Evolutionary conservation across 2,329 filamentous ascomycete species (phyloP).

Genomic region (Eurotiales sp.): DNA sequence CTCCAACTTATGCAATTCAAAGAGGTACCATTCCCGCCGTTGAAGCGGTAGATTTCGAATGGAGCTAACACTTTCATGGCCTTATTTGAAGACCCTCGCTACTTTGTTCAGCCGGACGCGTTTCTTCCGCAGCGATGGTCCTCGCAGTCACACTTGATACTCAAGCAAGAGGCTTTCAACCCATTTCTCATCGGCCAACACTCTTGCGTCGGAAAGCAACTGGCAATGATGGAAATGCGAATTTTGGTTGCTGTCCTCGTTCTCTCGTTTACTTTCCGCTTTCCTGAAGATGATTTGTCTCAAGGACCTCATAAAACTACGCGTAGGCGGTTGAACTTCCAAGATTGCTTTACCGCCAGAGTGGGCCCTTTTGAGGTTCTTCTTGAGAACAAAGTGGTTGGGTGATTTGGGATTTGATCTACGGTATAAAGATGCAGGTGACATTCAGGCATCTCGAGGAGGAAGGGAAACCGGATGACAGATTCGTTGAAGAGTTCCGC

Average conservation of each 20-base stretch:
- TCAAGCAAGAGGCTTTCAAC: neutral
- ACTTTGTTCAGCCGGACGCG: neutral
- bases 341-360: too few species aligned
- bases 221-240: constrained; percentile 1
- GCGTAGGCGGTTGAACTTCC: too few species aligned
- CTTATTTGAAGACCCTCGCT: neutral
- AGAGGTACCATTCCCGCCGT: neutral
- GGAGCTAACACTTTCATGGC: too few species aligned
- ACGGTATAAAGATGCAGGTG: too few species aligned
- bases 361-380: too few species aligned
- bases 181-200: neutral
- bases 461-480: too few species aligned
- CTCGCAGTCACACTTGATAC: neutral
- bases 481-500: too few species aligned
- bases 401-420: too few species aligned
- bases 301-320: too few species aligned
- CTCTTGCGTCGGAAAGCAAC: neutral
- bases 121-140: constrained; percentile 1
- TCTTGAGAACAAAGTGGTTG: too few species aligned
- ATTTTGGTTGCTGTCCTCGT: neutral
- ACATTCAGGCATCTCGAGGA: too few species aligned
- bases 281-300: too few species aligned
- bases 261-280: neutral
- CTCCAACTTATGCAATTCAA: neutral
- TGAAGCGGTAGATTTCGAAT: neutral